Conservation (phyloP, 1,139 yeast genomes). For the Yamadazyma oceani region DNA sequence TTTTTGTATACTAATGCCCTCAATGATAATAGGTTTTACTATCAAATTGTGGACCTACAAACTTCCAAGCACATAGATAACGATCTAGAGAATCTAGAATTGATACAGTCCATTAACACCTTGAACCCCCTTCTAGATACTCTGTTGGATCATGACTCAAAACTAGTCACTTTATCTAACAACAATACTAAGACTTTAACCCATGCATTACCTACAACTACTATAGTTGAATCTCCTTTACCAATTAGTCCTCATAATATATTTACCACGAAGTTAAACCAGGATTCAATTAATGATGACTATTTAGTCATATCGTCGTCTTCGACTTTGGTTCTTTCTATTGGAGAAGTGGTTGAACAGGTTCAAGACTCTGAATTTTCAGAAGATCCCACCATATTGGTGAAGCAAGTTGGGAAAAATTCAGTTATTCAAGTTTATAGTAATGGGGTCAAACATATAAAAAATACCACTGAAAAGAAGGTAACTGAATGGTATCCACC, state of each 20-base stretch:
- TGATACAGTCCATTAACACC: constrained; percentile 53
- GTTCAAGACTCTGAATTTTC: constrained; percentile 65
- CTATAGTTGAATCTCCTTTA: constrained; percentile 68
- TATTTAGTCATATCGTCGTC: constrained; percentile 70
- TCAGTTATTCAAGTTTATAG: constrained; percentile 74
- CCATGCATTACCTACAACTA: constrained; percentile 62
- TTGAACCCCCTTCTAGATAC: constrained; percentile 61
- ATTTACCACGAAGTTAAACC: constrained; percentile 55
- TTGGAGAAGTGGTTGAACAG: constrained; percentile 80
- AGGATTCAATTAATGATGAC: constrained; percentile 52
- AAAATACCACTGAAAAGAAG: constrained; percentile 16
- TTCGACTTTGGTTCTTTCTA: constrained; percentile 70
- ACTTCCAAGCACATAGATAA: constrained; percentile 18
- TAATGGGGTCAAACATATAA: constrained; percentile 65
- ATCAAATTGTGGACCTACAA: constrained; percentile 68
- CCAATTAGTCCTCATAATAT: constrained; percentile 62
- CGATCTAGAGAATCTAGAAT: constrained; percentile 55
- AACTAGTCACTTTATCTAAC: constrained; percentile 29
- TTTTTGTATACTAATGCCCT: constrained; percentile 69
- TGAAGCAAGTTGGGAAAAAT: constrained; percentile 64
- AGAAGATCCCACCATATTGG: constrained; percentile 62
- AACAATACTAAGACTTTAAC: constrained; percentile 50
- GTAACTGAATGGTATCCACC: constrained; percentile 82
- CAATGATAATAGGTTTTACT: constrained; percentile 60
- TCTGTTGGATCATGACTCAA: constrained; percentile 36